Evolutionary conservation across 164 flowering plant genomes (phyloP).

Genomic region (Tinospora cordifolia): DNA sequence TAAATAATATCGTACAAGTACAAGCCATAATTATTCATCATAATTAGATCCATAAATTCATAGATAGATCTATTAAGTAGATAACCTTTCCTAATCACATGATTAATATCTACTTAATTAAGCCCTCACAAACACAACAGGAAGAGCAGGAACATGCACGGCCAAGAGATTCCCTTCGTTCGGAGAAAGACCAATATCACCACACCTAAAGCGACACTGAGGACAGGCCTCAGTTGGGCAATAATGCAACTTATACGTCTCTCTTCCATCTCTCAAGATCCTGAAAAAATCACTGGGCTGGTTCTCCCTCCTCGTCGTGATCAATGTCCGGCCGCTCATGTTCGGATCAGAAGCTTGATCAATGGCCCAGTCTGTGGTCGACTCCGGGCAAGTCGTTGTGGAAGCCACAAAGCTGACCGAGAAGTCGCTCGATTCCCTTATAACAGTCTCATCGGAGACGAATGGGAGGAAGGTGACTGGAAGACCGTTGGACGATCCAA

Average conservation of each 20-base stretch:
- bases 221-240: slow-evolving; percentile 26
- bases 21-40: background rate
- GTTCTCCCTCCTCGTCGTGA: background rate
- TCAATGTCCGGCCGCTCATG: slow-evolving; percentile 2
- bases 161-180: slow-evolving; percentile 21
- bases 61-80: too few relatives aligned
- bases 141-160: slow-evolving; percentile 17
- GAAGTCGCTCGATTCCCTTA: slow-evolving; percentile 17
- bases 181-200: slow-evolving; percentile 16
- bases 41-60: background rate
- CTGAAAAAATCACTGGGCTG: slow-evolving; percentile 9
- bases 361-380: slow-evolving; percentile 17
- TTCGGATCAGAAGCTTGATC: slow-evolving; percentile 5
- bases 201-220: slow-evolving; percentile 16
- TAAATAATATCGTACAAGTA: background rate
- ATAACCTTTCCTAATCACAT: too few relatives aligned
- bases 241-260: slow-evolving; percentile 11
- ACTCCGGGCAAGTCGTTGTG: slow-evolving; percentile 15
- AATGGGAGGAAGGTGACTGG: slow-evolving; percentile 24
- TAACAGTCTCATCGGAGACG: slow-evolving; percentile 9
- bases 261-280: slow-evolving; percentile 7
- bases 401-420: slow-evolving; percentile 7
- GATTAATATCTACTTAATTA: background rate
- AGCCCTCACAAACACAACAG: slow-evolving; percentile 17
- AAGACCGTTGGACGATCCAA: slow-evolving; percentile 2